phyloP scores from a whole-genome alignment of 1,284 basidiomycete genomes.

The Cerrena zonata region DNA sequence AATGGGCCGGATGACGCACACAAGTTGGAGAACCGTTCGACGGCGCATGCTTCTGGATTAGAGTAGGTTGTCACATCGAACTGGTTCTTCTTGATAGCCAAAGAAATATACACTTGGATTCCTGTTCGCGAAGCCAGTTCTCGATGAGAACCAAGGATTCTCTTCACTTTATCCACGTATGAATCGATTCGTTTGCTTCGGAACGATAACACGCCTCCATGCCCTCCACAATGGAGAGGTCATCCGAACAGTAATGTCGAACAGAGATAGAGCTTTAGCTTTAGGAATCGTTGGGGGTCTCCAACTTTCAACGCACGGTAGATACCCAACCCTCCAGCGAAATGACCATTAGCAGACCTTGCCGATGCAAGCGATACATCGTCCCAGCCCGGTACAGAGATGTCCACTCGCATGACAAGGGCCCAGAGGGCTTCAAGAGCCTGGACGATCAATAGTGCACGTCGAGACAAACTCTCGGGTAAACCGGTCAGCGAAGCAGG shows the following conservation, averaged over 20 bases:
- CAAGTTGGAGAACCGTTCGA: not conserved
- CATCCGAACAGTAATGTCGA: constrained; percentile 5
- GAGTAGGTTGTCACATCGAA: constrained; percentile 5
- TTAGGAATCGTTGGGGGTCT: not conserved
- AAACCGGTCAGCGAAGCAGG: not conserved
- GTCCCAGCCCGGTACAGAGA: not conserved
- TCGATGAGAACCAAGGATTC: constrained; percentile 3
- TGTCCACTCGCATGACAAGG: constrained; percentile 4
- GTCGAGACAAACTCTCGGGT: too few species aligned
- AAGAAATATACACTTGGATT: constrained; percentile 5
- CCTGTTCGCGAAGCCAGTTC: constrained; percentile 1
- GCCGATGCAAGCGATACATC: not conserved
- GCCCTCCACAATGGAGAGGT: not conserved
- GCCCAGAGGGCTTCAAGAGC: constrained; percentile 2
- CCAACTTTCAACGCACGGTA: constrained; percentile 2
- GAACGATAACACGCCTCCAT: not conserved
- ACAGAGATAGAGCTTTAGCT: constrained; percentile 4
- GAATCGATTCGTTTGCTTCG: not conserved
- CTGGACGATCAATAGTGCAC: not conserved
- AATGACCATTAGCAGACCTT: not conserved
- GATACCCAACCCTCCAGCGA: not conserved
- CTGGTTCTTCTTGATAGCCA: constrained; percentile 4
- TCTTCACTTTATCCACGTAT: not conserved
- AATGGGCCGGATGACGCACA: too few species aligned
- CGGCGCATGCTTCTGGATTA: constrained; percentile 3